Conservation (phyloP, 441 rosid species). For the Brassica hybrid region DNA sequence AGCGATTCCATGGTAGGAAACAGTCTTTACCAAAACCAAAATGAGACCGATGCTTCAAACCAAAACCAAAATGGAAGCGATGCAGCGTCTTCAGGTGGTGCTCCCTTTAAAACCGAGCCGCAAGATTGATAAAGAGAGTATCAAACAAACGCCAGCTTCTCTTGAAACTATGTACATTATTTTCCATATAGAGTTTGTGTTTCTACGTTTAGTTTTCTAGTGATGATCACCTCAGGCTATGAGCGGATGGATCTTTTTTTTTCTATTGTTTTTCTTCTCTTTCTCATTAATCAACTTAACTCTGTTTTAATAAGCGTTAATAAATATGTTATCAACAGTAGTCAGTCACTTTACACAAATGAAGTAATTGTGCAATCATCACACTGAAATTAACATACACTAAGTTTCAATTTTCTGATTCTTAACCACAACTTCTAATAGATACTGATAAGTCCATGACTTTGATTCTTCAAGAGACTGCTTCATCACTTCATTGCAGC, state of each 20-base stretch:
- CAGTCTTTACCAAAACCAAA: conserved; percentile 58
- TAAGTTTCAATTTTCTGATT: no score
- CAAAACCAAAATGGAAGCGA: conserved; percentile 53
- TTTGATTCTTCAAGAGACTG: no score
- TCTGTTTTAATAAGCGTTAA: conserved; percentile 14
- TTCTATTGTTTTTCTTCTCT: not conserved
- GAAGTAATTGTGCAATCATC: no score
- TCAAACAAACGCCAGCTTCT: not conserved
- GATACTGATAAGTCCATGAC: no score
- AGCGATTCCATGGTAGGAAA: conserved; percentile 94
- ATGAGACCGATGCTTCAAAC: not conserved
- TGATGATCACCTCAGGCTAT: conserved; percentile 35
- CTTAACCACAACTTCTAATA: no score
- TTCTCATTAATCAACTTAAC: not conserved
- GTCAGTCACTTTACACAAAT: not conserved
- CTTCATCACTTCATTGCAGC: no score
- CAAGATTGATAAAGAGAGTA: conserved; percentile 42
- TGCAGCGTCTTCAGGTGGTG: conserved; percentile 57
- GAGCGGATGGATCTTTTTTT: conserved; percentile 33
- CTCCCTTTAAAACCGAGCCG: conserved; percentile 66
- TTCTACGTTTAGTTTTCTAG: conserved; percentile 41
- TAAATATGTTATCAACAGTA: not conserved
- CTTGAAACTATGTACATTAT: conserved; percentile 27
- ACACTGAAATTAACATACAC: no score
- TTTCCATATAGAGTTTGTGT: conserved; percentile 23